Percentiles rank a stretch among this genome's conserved stretches.
Evolutionary conservation across 495 filamentous ascomycete species (phyloP).

Genomic region (Podospora didyma): DNA sequence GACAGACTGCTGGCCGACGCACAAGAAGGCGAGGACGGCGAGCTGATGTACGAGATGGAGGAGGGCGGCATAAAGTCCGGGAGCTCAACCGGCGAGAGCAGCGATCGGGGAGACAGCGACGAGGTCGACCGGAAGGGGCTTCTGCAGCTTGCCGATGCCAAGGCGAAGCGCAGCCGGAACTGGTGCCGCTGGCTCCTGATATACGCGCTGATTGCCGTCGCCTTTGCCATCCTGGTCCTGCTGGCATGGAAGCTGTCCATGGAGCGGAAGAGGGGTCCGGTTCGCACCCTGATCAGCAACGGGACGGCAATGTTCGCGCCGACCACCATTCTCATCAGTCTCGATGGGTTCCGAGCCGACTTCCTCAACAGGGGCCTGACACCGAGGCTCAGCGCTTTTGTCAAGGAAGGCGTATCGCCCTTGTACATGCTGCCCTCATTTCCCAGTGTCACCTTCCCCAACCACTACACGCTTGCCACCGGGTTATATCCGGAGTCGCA

Average conservation of each 20-base stretch:
- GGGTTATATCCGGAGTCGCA: conserved; percentile 91
- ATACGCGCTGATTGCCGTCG: conserved; percentile 47
- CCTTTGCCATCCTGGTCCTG: conserved; percentile 47
- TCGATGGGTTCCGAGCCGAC: conserved; percentile 97
- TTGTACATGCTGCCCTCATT: conserved; percentile 90
- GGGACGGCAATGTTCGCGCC: conserved; percentile 83
- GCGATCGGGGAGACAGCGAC: conserved; percentile 51
- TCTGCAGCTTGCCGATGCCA: conserved; percentile 39
- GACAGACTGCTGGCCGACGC: conserved; percentile 46
- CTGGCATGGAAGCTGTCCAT: conserved; percentile 47
- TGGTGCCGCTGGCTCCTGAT: conserved; percentile 52
- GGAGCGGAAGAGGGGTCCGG: conserved; percentile 23
- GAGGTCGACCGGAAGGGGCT: conserved; percentile 48
- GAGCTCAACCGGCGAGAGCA: conserved; percentile 48
- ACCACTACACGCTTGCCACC: conserved; percentile 93
- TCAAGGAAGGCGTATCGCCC: conserved; percentile 81
- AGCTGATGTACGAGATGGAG: conserved; percentile 87
- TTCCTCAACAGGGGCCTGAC: conserved; percentile 82
- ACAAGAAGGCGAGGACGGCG: conserved; percentile 60
- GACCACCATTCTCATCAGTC: conserved; percentile 89
- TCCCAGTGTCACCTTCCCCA: conserved; percentile 95
- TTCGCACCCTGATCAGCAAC: conserved; percentile 54
- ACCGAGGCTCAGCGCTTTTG: conserved; percentile 73
- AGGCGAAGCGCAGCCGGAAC: conserved; percentile 35
- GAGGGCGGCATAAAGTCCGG: conserved; percentile 70